Evolutionary conservation across 345 rosid species (phyloP), one percentile per base, ranked within the genome.

Genomic region (Abelmoschus esculentus): DNA sequence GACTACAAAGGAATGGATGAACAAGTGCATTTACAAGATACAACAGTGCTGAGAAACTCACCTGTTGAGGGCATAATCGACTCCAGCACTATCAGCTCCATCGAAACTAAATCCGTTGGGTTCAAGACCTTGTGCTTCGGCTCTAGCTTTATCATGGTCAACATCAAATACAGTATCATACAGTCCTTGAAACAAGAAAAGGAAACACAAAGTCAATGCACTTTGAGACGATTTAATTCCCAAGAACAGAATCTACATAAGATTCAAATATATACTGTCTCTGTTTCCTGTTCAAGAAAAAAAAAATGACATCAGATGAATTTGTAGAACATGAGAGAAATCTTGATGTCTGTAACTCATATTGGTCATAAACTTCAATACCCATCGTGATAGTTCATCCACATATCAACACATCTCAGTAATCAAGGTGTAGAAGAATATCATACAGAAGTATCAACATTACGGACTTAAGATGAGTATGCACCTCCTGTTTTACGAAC

Each of bases 401-500:
- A 40, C 6, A 4, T 34, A 34, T 31, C 69, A 55, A 62, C 1
- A 6, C n/a, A 73, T 55, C 8, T 29, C 29, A 19, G 29, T 22
- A 22, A 22, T 22, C 26, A 22, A 22, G 31, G 44, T 8, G 40
- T 22, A 3, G 12, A 49, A 58, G 53, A 75, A 32, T 14, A 53
- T 22, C 31, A 29, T 53, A 31, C n/a, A 55, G 64, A 34, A 57
- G 40, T 56, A 70, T 8, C 72, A 63, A 18, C 11, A 57, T 47
- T 50, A 18, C 22, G 40, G 57, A 70, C 19, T 19, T 26, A 40
- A 76, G 19, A 22, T 2, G 46, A 56, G 66, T 22, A 67, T 69
- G 34, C 56, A 91, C 98, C 97, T 85, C 97, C 96, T 47, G 97
- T 93, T 86, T 88, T 89, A 34, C 98, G 84, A 72, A 91, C 97